Base-by-base conservation (phyloP, 768 basidiomycete species). In the Russula griseocarnosa region DNA sequence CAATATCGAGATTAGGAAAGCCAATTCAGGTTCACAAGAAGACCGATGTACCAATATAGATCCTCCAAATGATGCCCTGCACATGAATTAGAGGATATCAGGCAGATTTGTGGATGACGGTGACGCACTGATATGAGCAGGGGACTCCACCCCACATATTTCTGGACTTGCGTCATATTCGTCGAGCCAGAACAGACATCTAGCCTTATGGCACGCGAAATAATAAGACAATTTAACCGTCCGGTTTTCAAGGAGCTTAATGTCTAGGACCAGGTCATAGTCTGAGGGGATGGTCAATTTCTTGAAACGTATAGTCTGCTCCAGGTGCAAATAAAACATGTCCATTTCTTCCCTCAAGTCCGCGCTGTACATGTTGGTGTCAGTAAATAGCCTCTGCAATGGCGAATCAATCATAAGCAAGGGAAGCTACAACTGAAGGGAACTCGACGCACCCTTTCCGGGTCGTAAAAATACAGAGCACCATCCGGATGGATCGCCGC, bases 401-500 rank as follows among this genome's bases (percentile, higher is more conserved):
- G 1, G 8, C 6, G 20, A 4, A 40, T 40, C 40, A 28, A n/a
- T 54, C 18, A n/a, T 28, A 32, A 3, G 9, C 28, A 22, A 24
- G n/a, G 38, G 55, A 13, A 3, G 36, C 46, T 13, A 22, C 26
- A 3, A 9, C 32, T 32, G 32, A 32, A 9, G 32, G 52, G 32
- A 10, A 38, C 9, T 22, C 3, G 6, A 42, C 42, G 9, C 49
- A 84, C 85, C 73, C 78, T 78, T 9, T 74, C 67, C 51, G 61
- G 26, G 61, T 85, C 76, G 67, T 77, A 79, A 62, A 82, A 88
- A 69, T 86, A 88, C 20, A 81, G 76, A 26, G 77, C 79, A 5
- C 86, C 86, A 71, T 88, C 86, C 0, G 86, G 85, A 66, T 87
- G 86, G 2, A 75, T 72, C 40, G 75, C 73, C 0, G 78, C 70